These are phyloP conservation scores for Cordyceps militaris DNA, from an alignment of 2,329 filamentous ascomycete species.

Conservation along the genomic window DNA sequence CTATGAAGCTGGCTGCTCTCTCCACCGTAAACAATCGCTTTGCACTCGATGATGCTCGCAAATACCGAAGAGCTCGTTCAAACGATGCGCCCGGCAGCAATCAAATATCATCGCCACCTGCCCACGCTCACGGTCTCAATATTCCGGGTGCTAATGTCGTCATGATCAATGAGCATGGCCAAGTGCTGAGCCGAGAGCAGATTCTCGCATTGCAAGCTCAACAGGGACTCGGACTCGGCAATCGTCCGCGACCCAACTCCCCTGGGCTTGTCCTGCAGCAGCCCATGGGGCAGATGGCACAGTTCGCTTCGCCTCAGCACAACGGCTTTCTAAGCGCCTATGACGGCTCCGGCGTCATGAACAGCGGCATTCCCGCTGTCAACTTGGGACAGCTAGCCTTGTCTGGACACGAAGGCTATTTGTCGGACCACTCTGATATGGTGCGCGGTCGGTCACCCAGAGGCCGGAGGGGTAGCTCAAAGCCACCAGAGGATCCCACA, in stretches of 20 bases:
- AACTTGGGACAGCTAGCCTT: slow-evolving; percentile 66
- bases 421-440: slow-evolving; percentile 91
- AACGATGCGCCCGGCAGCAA: slow-evolving; percentile 65
- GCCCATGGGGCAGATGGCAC: slow-evolving; percentile 54
- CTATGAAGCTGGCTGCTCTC: slow-evolving; percentile 95
- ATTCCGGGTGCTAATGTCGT: slow-evolving; percentile 72
- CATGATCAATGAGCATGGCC: slow-evolving; percentile 91
- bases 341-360: slow-evolving; percentile 65
- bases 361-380: slow-evolving; percentile 62
- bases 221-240: slow-evolving; percentile 51
- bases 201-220: slow-evolving; percentile 73
- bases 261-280: slow-evolving; percentile 78
- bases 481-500: slow-evolving; percentile 95
- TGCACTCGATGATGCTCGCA: slow-evolving; percentile 90
- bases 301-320: slow-evolving; percentile 82
- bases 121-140: slow-evolving; percentile 41
- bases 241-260: slow-evolving; percentile 80
- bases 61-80: slow-evolving; percentile 86
- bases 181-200: slow-evolving; percentile 79
- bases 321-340: slow-evolving; percentile 92
- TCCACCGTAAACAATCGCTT: slow-evolving; percentile 99
- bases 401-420: slow-evolving; percentile 70
- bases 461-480: slow-evolving; percentile 87
- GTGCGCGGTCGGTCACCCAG: slow-evolving; percentile 84
- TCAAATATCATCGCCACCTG: slow-evolving; percentile 55